phyloP scores from a whole-genome alignment of 2,329 filamentous ascomycete genomes.

The Fusarium domesticum region DNA sequence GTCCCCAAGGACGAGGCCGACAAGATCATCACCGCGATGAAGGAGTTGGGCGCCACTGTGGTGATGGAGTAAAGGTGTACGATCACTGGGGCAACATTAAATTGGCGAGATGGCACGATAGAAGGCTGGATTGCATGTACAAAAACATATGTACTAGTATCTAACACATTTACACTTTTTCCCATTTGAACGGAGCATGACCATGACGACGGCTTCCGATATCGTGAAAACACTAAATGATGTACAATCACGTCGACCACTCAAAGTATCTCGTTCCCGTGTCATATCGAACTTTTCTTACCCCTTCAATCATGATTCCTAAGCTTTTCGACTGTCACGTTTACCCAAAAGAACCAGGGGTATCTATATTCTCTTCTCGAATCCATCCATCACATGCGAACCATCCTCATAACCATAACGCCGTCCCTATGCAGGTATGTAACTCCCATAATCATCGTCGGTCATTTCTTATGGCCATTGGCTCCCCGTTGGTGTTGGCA shows the following conservation, averaged over 20 bases:
- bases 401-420: conserved; percentile 9
- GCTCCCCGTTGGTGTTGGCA: conserved; percentile 39
- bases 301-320: neutral
- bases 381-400: conserved; percentile 3
- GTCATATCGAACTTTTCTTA: neutral
- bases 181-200: neutral
- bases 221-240: neutral
- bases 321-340: neutral
- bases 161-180: conserved; percentile 28
- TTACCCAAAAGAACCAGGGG: neutral
- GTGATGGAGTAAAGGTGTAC: conserved; percentile 72
- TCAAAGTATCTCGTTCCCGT: neutral
- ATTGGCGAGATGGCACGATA: conserved; percentile 32
- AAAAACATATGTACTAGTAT: conserved; percentile 41
- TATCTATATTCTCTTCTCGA: neutral
- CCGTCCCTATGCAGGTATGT: conserved; percentile 22
- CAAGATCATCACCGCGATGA: conserved; percentile 95
- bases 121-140: conserved; percentile 38
- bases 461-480: conserved; percentile 32
- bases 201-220: neutral
- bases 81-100: conserved; percentile 13
- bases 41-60: conserved; percentile 85
- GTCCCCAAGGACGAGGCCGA: conserved; percentile 98
- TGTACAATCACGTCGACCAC: neutral
- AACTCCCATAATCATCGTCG: conserved; percentile 3